Conservation (phyloP, 768 basidiomycete species). For the Pisolithus albus region DNA sequence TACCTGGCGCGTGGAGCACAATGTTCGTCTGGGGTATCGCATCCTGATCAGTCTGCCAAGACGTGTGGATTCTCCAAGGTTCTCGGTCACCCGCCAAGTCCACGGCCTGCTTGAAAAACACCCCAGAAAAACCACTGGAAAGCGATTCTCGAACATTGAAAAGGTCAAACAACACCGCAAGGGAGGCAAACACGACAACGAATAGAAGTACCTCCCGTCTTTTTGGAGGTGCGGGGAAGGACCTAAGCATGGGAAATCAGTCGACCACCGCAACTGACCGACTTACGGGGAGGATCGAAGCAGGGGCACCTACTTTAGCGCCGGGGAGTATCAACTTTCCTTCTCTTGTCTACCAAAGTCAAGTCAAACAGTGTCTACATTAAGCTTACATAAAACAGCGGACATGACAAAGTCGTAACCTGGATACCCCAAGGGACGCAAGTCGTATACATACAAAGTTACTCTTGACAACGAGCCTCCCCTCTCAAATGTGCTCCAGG, state of each 20-base stretch:
- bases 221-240: background rate
- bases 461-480: no score
- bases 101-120: constrained; percentile 3
- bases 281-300: background rate
- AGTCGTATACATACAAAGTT: no score
- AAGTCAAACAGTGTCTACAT: no score
- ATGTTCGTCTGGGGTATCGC: constrained; percentile 55
- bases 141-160: background rate
- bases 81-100: constrained; percentile 14
- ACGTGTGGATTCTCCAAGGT: constrained; percentile 28
- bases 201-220: background rate
- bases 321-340: no score
- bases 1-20: constrained; percentile 72
- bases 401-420: no score
- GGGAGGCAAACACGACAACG: background rate
- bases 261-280: background rate
- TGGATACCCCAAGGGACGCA: no score
- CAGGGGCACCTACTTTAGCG: no score
- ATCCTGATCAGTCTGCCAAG: constrained; percentile 27
- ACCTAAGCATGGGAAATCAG: background rate
- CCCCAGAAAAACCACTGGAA: constrained; percentile 3
- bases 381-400: no score
- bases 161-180: background rate
- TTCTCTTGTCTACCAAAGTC: no score
- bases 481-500: no score